These are phyloP conservation scores for Tinospora cordifolia DNA, from an alignment of 164 flowering plant species.

Conservation along the genomic window DNA sequence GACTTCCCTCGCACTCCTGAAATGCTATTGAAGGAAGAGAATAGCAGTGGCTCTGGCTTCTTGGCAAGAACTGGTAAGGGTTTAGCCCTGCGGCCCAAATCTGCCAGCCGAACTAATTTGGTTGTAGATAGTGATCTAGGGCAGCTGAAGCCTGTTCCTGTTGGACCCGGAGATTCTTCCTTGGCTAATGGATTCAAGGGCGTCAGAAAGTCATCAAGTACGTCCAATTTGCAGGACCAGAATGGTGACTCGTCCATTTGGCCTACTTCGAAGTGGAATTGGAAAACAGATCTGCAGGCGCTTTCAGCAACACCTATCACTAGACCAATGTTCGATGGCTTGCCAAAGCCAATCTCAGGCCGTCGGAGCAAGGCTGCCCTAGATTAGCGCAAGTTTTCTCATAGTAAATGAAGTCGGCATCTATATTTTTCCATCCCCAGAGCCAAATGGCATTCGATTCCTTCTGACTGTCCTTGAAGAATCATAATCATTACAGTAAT, in stretches of 20 bases:
- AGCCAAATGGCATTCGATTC: background rate
- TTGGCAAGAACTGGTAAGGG: background rate
- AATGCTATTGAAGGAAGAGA: background rate
- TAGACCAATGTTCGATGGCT: background rate
- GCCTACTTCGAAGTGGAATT: background rate
- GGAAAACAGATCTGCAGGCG: background rate
- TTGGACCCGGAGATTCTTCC: background rate
- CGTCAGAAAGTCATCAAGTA: slow-evolving; percentile 2
- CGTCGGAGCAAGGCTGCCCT: slow-evolving; percentile 1
- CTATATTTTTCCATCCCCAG: background rate
- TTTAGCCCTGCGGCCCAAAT: background rate
- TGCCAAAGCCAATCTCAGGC: slow-evolving; percentile 2
- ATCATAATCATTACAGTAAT: background rate
- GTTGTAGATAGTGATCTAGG: background rate
- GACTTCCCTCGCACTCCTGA: background rate
- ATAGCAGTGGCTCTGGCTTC: background rate
- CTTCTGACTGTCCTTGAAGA: background rate
- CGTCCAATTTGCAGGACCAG: background rate
- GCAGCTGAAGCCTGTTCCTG: background rate
- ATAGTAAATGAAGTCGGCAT: background rate
- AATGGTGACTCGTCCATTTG: background rate
- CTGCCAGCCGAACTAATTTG: slow-evolving; percentile 2
- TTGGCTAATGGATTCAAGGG: background rate
- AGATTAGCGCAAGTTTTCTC: background rate
- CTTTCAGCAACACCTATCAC: background rate